These are phyloP conservation scores for Fraxinus nigra DNA, from an alignment of 305 asterid species.

Conservation along the genomic window DNA sequence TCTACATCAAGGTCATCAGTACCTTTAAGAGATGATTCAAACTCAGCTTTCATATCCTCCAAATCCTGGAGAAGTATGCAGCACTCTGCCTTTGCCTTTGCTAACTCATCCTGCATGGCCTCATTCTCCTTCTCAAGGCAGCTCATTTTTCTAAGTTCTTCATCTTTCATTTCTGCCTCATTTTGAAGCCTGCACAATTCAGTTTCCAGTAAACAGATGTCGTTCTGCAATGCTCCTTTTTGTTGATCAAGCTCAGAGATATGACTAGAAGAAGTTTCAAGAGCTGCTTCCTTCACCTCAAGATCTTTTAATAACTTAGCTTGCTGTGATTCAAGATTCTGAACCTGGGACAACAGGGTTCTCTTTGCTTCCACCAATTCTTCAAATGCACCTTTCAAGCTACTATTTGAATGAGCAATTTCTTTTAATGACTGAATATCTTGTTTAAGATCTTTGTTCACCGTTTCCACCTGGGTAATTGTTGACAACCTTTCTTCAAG, in stretches of 20 bases:
- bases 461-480: conserved; percentile 24
- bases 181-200: conserved; percentile 43
- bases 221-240: conserved; percentile 45
- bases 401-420: conserved; percentile 26
- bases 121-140: conserved; percentile 59
- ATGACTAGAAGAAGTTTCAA: conserved; percentile 47
- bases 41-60: conserved; percentile 42
- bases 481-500: conserved; percentile 27
- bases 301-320: conserved; percentile 46
- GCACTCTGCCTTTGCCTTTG: conserved; percentile 38
- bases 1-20: conserved; percentile 29
- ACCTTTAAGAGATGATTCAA: conserved; percentile 35
- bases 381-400: conserved; percentile 32
- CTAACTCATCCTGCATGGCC: conserved; percentile 40
- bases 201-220: conserved; percentile 38
- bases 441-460: conserved; percentile 33
- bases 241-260: conserved; percentile 51
- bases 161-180: conserved; percentile 54
- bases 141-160: conserved; percentile 41
- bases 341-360: conserved; percentile 36
- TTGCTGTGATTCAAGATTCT: conserved; percentile 38
- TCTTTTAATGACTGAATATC: conserved; percentile 37
- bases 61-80: conserved; percentile 46
- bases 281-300: conserved; percentile 55
- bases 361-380: conserved; percentile 34